These are phyloP conservation scores for Ceratobasidium sp. DNA, from an alignment of 1,284 basidiomycete genomes.

Conservation along the genomic window DNA sequence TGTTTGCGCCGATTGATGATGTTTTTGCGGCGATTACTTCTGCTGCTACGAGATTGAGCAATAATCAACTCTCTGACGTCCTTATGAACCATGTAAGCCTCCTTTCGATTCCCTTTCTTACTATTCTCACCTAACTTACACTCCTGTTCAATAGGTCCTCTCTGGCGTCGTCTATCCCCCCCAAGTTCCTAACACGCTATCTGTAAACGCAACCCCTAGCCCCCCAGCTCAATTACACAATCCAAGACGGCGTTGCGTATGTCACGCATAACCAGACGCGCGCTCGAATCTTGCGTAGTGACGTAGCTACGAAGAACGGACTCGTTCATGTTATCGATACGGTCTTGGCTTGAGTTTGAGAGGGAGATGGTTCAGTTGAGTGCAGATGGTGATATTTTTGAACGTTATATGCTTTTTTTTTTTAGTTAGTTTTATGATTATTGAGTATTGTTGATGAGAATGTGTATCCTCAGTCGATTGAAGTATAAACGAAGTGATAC, in stretches of 20 bases:
- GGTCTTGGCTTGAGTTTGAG: conserved; percentile 55
- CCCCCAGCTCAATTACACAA: conserved; percentile 56
- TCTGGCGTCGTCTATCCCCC: conserved; percentile 58
- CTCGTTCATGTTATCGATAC: conserved; percentile 60
- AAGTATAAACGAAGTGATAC: too few species aligned
- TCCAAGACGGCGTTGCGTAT: conserved; percentile 57
- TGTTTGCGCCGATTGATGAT: conserved; percentile 58
- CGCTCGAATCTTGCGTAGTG: conserved; percentile 57
- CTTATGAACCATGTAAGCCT: conserved; percentile 52
- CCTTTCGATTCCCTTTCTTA: conserved; percentile 48
- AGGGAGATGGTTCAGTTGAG: too few species aligned
- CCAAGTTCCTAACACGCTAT: conserved; percentile 50
- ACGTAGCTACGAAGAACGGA: conserved; percentile 60
- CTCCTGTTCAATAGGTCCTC: conserved; percentile 51
- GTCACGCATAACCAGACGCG: conserved; percentile 57
- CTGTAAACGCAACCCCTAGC: conserved; percentile 58
- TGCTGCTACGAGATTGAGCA: conserved; percentile 33
- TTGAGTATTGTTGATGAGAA: too few species aligned
- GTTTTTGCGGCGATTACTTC: conserved; percentile 50
- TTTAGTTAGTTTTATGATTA: too few species aligned
- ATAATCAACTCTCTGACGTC: conserved; percentile 49
- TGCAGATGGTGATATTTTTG: too few species aligned
- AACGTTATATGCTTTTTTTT: too few species aligned
- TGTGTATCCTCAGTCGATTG: too few species aligned
- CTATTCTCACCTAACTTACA: conserved; percentile 57